Evolutionary conservation across 2,329 filamentous ascomycete species (phyloP).

Genomic region (Microcyclosporella mali): DNA sequence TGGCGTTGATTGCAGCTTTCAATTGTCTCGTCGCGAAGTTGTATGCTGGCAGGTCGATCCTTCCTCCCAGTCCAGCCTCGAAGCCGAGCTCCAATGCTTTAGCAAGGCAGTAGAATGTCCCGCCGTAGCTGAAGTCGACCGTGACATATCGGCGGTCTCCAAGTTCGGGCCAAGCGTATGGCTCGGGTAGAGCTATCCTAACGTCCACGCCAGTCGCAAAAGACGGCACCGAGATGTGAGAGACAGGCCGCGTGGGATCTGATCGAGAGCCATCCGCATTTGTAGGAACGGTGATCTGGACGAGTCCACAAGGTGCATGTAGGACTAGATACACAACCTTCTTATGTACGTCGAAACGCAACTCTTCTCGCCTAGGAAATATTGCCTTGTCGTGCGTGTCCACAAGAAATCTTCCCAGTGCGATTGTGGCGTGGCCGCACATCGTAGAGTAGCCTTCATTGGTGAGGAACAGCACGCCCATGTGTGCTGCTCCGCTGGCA

Average conservation of each 20-base stretch:
- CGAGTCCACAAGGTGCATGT: constrained; percentile 43
- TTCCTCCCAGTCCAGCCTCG: constrained; percentile 18
- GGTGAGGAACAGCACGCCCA: constrained; percentile 45
- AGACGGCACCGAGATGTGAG: constrained; percentile 39
- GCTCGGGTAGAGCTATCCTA: constrained; percentile 26
- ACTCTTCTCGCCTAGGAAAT: constrained; percentile 34
- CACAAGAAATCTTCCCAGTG: constrained; percentile 33
- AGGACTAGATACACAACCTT: constrained; percentile 32
- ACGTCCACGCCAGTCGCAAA: constrained; percentile 35
- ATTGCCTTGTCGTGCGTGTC: constrained; percentile 36
- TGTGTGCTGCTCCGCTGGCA: constrained; percentile 37
- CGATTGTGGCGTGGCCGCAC: constrained; percentile 49
- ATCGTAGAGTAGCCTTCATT: constrained; percentile 47
- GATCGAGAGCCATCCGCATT: constrained; percentile 25
- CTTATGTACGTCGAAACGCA: constrained; percentile 26
- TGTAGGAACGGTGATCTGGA: constrained; percentile 38
- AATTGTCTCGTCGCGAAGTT: constrained; percentile 31
- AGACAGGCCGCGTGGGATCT: constrained; percentile 36
- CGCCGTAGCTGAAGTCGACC: constrained; percentile 39
- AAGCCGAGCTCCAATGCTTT: constrained; percentile 37
- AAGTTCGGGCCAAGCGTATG: constrained; percentile 37
- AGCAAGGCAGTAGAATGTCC: constrained; percentile 41
- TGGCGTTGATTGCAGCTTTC: constrained; percentile 29
- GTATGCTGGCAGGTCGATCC: constrained; percentile 29
- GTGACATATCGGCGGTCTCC: constrained; percentile 22